Percentiles rank a stretch among this genome's conserved stretches.
phyloP scores from a whole-genome alignment of 306 rosid species.

The Quercus mongolica region DNA sequence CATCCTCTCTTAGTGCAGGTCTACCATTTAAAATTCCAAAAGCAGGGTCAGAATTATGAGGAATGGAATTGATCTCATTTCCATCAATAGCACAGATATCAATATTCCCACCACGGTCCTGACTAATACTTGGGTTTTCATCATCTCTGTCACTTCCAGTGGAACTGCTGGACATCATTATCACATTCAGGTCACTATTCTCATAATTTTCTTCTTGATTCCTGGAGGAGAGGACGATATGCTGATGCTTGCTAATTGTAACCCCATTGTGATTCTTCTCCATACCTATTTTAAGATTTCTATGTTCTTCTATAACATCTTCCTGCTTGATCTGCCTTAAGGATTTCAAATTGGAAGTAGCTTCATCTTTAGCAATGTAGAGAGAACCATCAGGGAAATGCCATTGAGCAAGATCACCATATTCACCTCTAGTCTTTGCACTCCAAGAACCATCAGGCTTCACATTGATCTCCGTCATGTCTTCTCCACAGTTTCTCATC shows the following conservation, averaged over 20 bases:
- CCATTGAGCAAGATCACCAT: conserved; percentile 74
- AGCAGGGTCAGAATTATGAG: conserved; percentile 51
- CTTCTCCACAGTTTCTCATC: conserved; percentile 93
- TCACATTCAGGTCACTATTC: conserved; percentile 58
- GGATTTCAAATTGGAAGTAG: conserved; percentile 39
- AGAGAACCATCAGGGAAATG: conserved; percentile 70
- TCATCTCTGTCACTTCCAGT: conserved; percentile 86
- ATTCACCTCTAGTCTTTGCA: conserved; percentile 65
- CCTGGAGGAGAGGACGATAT: conserved; percentile 53
- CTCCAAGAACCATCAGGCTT: conserved; percentile 99
- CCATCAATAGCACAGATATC: conserved; percentile 68
- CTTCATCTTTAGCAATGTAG: conserved; percentile 39
- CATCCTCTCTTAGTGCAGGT: conserved; percentile 50
- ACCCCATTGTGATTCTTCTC: conserved; percentile 71
- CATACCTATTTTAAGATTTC: conserved; percentile 60
- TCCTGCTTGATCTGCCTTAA: conserved; percentile 74
- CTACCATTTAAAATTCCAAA: conserved; percentile 54
- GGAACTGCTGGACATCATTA: conserved; percentile 96
- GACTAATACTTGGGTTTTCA: conserved; percentile 89
- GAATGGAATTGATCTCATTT: conserved; percentile 67
- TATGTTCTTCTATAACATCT: conserved; percentile 62
- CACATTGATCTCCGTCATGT: conserved; percentile 81
- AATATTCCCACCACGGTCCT: conserved; percentile 60
- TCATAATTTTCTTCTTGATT: conserved; percentile 50
- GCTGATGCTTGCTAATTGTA: conserved; percentile 61